Evolutionary conservation across 495 filamentous ascomycete genomes (phyloP).

Genomic region (Penicillium antarcticum): DNA sequence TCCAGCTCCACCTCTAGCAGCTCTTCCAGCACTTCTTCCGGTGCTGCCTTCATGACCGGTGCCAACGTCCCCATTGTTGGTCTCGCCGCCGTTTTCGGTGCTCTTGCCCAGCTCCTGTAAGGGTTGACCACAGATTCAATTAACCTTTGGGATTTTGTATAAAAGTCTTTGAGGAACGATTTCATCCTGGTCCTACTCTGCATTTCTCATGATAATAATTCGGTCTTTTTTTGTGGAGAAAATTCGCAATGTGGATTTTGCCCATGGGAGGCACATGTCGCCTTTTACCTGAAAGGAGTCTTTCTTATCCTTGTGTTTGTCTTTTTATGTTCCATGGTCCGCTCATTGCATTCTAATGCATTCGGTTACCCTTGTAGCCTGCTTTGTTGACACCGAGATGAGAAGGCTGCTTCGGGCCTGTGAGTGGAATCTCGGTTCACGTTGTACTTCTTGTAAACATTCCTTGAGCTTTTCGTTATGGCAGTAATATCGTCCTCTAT

Average conservation of each 20-base stretch:
- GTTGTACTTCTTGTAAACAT: constrained; percentile 9
- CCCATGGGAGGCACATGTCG: constrained; percentile 21
- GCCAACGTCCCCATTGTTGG: constrained; percentile 43
- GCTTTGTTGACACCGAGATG: neutral
- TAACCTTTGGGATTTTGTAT: constrained; percentile 21
- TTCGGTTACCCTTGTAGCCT: constrained; percentile 20
- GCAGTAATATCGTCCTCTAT: constrained; percentile 2
- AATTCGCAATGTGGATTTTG: constrained; percentile 29
- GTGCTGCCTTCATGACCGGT: constrained; percentile 38
- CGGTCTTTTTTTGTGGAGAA: constrained; percentile 38
- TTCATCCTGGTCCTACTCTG: constrained; percentile 34
- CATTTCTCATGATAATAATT: constrained; percentile 50
- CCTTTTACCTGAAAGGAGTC: constrained; percentile 24
- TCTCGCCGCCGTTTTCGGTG: constrained; percentile 40
- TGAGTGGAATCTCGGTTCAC: neutral
- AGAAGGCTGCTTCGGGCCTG: neutral
- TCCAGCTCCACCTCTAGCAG: constrained; percentile 32
- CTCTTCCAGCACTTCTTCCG: constrained; percentile 32
- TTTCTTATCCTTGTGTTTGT: constrained; percentile 19
- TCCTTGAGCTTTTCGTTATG: constrained; percentile 4
- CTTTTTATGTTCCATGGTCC: constrained; percentile 15
- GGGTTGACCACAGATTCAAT: constrained; percentile 4
- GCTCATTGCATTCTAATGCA: constrained; percentile 19
- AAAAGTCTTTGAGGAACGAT: constrained; percentile 37
- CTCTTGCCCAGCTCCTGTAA: constrained; percentile 48